Base-by-base conservation (phyloP, 345 rosid genomes). In the Ceriops tagal region DNA sequence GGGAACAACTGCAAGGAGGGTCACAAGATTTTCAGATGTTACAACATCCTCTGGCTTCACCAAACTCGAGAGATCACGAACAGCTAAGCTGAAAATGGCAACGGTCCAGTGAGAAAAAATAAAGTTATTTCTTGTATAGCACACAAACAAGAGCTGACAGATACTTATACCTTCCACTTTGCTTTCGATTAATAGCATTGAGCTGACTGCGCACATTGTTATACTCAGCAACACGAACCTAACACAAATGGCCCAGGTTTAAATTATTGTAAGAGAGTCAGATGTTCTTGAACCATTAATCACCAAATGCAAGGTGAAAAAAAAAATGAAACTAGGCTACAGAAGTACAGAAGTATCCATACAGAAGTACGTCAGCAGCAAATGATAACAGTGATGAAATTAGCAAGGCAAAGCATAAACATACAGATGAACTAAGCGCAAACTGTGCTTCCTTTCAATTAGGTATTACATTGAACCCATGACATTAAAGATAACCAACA, bases 171-270 rank as follows among this genome's bases (percentile, higher is more conserved):
- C 99, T 96, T 79, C 98, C 99, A 82, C 92, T 96, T 71, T 96
- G 98, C 85, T 96, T 96, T 71, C 96, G 79, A 74, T 90, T 96
- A 58, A 92, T 90, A 66, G 95, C 90, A 85, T 88, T 96, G 72
- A 96, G 95, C 77, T 92, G 98, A 83, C 97, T 88, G 8, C 97
- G 96, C 53, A 92, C 85, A 81, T 89, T 92, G 85, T 74, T 92
- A 84, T 96, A 87, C 83, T 92, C 98, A 73, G 97, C 93, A 59
- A 85, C 90, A 73, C 98, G 96, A 77, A 96, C 95, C 99, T 96
- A 77, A 68, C 32, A 83, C n/a, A 75, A 58, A 34, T 35, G 53
- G 51, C 16, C 24, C 28, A 4, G 22, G 52, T 53, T 53, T 35
- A 31, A 53, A 3, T 53, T 56, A 18, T 15, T 56, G 3, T 13